Conservation (phyloP, 2,329 filamentous ascomycete species). For the Xylariaceae sp. region DNA sequence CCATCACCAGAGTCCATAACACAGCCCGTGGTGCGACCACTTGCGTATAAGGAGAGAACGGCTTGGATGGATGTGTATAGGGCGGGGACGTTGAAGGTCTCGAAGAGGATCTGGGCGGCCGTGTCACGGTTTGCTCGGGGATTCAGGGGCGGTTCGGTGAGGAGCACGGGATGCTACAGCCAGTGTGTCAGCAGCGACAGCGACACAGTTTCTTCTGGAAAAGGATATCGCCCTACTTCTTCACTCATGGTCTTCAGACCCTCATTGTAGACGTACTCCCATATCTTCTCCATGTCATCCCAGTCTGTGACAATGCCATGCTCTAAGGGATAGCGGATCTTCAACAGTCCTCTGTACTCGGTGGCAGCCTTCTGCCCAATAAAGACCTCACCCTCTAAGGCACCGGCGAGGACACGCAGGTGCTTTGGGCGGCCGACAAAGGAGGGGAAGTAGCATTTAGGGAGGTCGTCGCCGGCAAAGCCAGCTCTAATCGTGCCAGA, state of each 20-base stretch:
- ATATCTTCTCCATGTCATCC: conserved; percentile 99
- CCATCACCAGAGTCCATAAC: conserved; percentile 94
- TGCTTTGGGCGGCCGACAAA: conserved; percentile 97
- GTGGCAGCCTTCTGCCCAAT: conserved; percentile 85
- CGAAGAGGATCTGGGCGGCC: conserved; percentile 94
- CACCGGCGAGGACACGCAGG: conserved; percentile 88
- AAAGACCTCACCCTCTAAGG: conserved; percentile 93
- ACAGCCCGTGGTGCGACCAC: conserved; percentile 90
- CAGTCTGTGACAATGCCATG: conserved; percentile 98
- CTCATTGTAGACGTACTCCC: conserved; percentile 95
- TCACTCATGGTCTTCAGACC: conserved; percentile 95
- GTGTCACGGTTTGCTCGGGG: conserved; percentile 93
- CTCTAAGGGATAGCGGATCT: conserved; percentile 92
- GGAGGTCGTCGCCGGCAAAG: conserved; percentile 91
- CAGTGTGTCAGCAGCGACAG: conserved; percentile 9
- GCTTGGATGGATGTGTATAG: conserved; percentile 97
- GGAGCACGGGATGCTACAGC: conserved; percentile 77
- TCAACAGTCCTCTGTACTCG: conserved; percentile 84
- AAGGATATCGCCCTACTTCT: conserved; percentile 54
- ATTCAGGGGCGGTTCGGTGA: conserved; percentile 94
- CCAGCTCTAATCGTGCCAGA: conserved; percentile 96
- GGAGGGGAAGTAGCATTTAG: conserved; percentile 95
- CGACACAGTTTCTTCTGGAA: background rate
- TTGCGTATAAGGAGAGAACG: conserved; percentile 91
- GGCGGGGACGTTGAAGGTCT: conserved; percentile 97